Conservation (phyloP, 495 filamentous ascomycete genomes). For the Cercophora sp. region DNA sequence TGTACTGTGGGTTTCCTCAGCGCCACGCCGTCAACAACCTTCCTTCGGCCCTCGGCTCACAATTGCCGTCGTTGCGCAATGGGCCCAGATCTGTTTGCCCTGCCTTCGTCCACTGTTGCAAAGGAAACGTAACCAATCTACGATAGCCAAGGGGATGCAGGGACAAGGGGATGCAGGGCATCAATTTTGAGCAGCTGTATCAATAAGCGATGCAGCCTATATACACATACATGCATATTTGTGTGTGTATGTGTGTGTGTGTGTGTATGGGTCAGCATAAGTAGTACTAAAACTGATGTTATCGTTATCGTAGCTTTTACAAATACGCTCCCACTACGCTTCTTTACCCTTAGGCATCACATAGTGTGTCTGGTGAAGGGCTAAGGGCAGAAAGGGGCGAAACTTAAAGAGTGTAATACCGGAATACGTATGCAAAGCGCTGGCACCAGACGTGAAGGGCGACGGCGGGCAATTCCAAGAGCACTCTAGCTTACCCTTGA, state of each 20-base stretch:
- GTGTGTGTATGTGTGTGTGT: not conserved
- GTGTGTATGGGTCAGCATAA: not conserved
- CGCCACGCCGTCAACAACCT: not conserved
- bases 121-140: not conserved
- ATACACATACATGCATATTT: not conserved
- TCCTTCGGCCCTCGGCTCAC: not conserved
- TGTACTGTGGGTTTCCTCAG: not conserved
- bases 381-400: no score
- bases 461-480: no score
- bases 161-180: no score
- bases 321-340: no score
- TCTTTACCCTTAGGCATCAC: no score
- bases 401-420: no score
- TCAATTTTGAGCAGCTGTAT: not conserved
- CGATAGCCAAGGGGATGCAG: not conserved
- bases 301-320: no score
- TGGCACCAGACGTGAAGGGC: no score
- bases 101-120: not conserved
- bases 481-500: no score
- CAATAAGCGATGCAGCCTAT: not conserved
- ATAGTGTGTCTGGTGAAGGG: no score
- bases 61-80: not conserved
- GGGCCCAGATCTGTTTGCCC: not conserved
- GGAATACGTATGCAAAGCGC: no score
- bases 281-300: no score